These are phyloP conservation scores for Nematodospora valgi DNA, from an alignment of 805 yeast genomes.

Conservation along the genomic window DNA sequence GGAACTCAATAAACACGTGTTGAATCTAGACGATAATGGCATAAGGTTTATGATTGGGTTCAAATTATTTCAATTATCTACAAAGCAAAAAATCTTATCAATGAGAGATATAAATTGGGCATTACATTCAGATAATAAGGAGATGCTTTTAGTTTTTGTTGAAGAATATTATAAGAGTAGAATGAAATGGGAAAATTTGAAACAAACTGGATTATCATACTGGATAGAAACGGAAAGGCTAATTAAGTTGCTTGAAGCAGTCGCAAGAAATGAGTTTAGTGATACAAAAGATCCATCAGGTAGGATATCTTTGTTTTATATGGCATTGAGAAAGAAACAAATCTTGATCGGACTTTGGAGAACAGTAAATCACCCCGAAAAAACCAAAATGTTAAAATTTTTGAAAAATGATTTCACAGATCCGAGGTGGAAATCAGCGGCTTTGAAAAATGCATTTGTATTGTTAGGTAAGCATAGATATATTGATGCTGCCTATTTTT, in stretches of 20 bases:
- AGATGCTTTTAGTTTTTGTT: slow-evolving; percentile 52
- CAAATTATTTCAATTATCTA: slow-evolving; percentile 53
- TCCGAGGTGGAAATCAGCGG: slow-evolving; percentile 82
- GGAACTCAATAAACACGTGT: slow-evolving; percentile 45
- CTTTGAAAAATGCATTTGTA: slow-evolving; percentile 89
- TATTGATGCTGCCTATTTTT: slow-evolving; percentile 85
- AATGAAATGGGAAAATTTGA: slow-evolving; percentile 59
- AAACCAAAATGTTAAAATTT: slow-evolving; percentile 75
- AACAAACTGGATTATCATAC: slow-evolving; percentile 61
- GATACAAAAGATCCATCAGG: slow-evolving; percentile 66
- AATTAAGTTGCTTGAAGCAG: slow-evolving; percentile 50
- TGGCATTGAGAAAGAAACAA: slow-evolving; percentile 76
- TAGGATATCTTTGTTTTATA: slow-evolving; percentile 65
- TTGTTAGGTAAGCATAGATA: slow-evolving; percentile 83
- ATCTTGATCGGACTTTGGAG: slow-evolving; percentile 81
- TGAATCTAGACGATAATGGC: slow-evolving; percentile 61
- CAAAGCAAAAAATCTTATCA: slow-evolving; percentile 51
- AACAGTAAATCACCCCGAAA: slow-evolving; percentile 74
- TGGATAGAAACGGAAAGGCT: slow-evolving; percentile 52
- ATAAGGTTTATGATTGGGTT: slow-evolving; percentile 67
- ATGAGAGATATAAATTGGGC: slow-evolving; percentile 91
- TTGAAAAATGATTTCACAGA: slow-evolving; percentile 71
- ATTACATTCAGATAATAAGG: slow-evolving; percentile 74
- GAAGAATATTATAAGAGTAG: slow-evolving; percentile 39
- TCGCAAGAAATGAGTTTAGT: slow-evolving; percentile 71